These are phyloP conservation scores for cucumber (Cucumis sativus) DNA, from an alignment of 306 rosid genomes.

Conservation along the genomic window Cucumber_9930_V3 NC_026657.2:17587501-17588000, in stretches of 20 bases:
- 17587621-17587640: no score
- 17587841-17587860: not conserved
- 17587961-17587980: constrained; percentile 55
- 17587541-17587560: no score
- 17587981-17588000: not conserved
- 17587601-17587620: no score
- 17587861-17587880: constrained; percentile 5
- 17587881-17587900: constrained; percentile 80
- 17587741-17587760: not conserved
- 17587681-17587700: no score
- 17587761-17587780: not conserved
- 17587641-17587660: no score
- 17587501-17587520: no score
- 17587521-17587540: no score
- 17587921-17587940: constrained; percentile 86
- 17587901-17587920: constrained; percentile 57
- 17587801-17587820: not conserved
- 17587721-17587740: not conserved
- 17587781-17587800: no score
- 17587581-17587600: no score
- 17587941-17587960: constrained; percentile 90
- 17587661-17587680: no score
- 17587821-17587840: not conserved
- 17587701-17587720: no score
- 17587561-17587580: no score